Evolutionary conservation across 2,329 filamentous ascomycete species (phyloP), one percentile per base, ranked within the genome.

Genomic region (Exophiala spinifera): DNA sequence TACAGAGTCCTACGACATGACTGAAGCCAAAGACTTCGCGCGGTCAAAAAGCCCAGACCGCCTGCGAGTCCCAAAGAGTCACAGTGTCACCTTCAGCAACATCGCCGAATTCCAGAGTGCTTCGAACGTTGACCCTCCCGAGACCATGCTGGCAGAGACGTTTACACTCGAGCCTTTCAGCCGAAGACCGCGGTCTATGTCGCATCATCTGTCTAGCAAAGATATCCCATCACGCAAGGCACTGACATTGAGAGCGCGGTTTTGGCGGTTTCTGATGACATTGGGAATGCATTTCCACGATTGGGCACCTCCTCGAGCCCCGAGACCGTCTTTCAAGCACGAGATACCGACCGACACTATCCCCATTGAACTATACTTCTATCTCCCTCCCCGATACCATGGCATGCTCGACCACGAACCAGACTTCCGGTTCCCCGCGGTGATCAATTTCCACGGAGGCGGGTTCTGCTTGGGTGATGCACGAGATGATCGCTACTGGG

Each of bases 211-310:
- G 17, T 53, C 46, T 10, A 53, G 52, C 25, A 56, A 49, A 20
- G 46, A 63, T 15, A 50, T 63, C 6, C 63, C 61, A 13, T 63
- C 63, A 33, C 78, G 85, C 70, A 82, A 79, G 75, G 78, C 82
- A 64, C 77, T 89, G 10, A 78, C 79, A 51, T 62, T 85, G 49
- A 80, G 87, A 67, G 86, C 86, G 44, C 71, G 77, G 23, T 79
- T 85, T 67, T 88, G 85, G 84, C 79, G 87, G 49, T 76, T 79
- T 52, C 74, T 88, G 39, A 87, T 88, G 80, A 76, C 76, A 54
- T 77, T 88, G 53, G 86, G 85, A 65, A 88, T 88, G 84, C 74
- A 79, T 56, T 72, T 89, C 36, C 86, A 89, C 66, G 79, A 78
- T 51, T 71, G 85, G 55, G 80, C 84, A 1, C 72, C 77, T 39